These are phyloP conservation scores for Stagonosporopsis rhizophila DNA, from an alignment of 2,329 filamentous ascomycete species.

Conservation along the genomic window DNA sequence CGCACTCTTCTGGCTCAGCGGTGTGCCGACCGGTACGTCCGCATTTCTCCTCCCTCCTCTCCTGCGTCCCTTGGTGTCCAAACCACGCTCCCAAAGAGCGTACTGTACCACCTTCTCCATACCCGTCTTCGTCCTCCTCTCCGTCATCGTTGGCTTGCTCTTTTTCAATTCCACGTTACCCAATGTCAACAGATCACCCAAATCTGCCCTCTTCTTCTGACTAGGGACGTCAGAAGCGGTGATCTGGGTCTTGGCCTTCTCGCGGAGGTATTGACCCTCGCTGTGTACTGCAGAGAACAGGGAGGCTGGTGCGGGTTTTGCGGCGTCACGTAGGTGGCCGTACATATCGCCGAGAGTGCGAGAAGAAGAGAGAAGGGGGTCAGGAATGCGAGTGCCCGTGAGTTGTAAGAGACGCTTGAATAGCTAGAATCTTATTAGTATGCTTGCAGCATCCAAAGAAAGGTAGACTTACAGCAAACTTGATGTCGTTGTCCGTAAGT, in stretches of 20 bases:
- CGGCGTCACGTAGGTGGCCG: slow-evolving; percentile 43
- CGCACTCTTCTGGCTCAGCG: slow-evolving; percentile 6
- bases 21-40: slow-evolving; percentile 9
- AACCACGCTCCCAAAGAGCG: slow-evolving; percentile 59
- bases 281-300: slow-evolving; percentile 66
- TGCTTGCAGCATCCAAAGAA: neutral
- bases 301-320: slow-evolving; percentile 57
- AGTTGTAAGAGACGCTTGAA: slow-evolving; percentile 82
- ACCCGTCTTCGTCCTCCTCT: slow-evolving; percentile 75
- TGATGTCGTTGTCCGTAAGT: slow-evolving; percentile 38
- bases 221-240: neutral
- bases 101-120: slow-evolving; percentile 81
- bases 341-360: slow-evolving; percentile 50
- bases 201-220: slow-evolving; percentile 21
- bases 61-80: slow-evolving; percentile 7
- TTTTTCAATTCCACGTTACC: slow-evolving; percentile 73
- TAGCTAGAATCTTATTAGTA: slow-evolving; percentile 61
- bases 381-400: slow-evolving; percentile 77
- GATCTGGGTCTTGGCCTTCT: slow-evolving; percentile 11
- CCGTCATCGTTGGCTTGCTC: slow-evolving; percentile 71
- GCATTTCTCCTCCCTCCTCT: neutral
- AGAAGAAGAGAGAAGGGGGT: slow-evolving; percentile 64
- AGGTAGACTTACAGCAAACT: slow-evolving; percentile 45
- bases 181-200: slow-evolving; percentile 36
- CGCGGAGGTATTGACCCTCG: slow-evolving; percentile 32